Conservation (phyloP, 129 eudicot species). For the Pseudognaphalium luteoalbum region DNA sequence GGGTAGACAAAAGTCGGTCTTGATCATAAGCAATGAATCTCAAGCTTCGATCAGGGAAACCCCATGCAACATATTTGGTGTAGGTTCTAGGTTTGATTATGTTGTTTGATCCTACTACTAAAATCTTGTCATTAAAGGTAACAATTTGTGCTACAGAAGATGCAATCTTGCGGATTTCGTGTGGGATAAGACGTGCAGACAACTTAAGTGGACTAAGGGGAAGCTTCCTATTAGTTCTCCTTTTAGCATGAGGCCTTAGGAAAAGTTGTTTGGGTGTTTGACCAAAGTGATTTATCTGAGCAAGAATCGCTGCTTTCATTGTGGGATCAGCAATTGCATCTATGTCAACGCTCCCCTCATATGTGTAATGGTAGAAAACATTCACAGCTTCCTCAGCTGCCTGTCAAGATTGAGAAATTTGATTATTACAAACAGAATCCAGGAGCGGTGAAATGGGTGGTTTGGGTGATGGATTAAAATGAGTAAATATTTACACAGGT, state of each 20-base stretch:
- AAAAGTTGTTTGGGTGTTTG: constrained; percentile 94
- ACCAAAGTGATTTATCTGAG: constrained; percentile 97
- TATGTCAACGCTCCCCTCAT: constrained; percentile 95
- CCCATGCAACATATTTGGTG: constrained; percentile 88
- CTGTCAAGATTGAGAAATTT: constrained; percentile 39
- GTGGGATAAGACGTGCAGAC: constrained; percentile 64
- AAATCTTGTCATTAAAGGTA: constrained; percentile 60
- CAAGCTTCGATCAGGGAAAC: constrained; percentile 87
- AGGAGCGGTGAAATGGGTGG: background rate
- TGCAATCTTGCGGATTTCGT: constrained; percentile 55
- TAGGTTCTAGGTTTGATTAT: constrained; percentile 78
- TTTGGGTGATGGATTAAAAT: background rate
- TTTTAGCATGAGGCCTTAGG: constrained; percentile 72
- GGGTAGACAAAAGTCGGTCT: constrained; percentile 84
- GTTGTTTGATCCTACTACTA: constrained; percentile 61
- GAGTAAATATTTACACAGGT: background rate
- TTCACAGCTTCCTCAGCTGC: constrained; percentile 96
- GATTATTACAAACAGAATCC: background rate
- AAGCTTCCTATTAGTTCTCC: constrained; percentile 58
- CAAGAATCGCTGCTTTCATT: constrained; percentile 95
- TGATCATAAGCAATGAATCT: constrained; percentile 77
- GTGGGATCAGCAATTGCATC: constrained; percentile 91
- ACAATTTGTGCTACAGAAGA: constrained; percentile 64
- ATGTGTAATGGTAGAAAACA: constrained; percentile 90
- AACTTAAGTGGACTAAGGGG: constrained; percentile 69